Conservation (phyloP, 768 basidiomycete species). For the Lentinula sp. region DNA sequence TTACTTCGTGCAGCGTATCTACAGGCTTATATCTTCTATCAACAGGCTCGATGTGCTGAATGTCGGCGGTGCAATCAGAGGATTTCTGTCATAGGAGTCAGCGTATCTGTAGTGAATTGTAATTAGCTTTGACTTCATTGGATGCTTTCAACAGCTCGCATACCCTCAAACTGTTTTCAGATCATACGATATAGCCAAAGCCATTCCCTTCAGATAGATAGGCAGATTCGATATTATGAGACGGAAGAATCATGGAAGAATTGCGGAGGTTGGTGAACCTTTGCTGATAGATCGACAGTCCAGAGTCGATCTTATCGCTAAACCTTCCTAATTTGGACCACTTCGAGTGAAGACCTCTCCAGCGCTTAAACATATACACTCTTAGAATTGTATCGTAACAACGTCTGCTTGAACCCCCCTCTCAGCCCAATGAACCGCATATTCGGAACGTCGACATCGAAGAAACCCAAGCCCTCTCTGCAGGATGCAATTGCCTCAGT, state of each 20-base stretch:
- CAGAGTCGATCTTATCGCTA: not conserved
- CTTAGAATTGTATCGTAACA: not conserved
- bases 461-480: constrained; percentile 81
- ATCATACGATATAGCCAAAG: too few species aligned
- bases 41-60: constrained; percentile 77
- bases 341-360: not conserved
- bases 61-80: constrained; percentile 87
- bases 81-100: constrained; percentile 62
- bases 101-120: not conserved
- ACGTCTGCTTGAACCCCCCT: too few species aligned
- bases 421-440: constrained; percentile 66
- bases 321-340: not conserved
- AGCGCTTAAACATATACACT: not conserved
- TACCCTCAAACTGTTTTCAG: too few species aligned
- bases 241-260: not conserved
- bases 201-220: not conserved
- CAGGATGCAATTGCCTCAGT: constrained; percentile 93
- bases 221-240: not conserved
- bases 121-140: too few species aligned
- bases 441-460: constrained; percentile 67
- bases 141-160: too few species aligned
- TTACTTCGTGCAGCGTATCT: not conserved
- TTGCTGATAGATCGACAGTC: not conserved
- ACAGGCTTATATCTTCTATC: not conserved
- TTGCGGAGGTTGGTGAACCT: not conserved